Base-by-base conservation (phyloP, 768 basidiomycete genomes). In the Mycena rebaudengoi region DNA sequence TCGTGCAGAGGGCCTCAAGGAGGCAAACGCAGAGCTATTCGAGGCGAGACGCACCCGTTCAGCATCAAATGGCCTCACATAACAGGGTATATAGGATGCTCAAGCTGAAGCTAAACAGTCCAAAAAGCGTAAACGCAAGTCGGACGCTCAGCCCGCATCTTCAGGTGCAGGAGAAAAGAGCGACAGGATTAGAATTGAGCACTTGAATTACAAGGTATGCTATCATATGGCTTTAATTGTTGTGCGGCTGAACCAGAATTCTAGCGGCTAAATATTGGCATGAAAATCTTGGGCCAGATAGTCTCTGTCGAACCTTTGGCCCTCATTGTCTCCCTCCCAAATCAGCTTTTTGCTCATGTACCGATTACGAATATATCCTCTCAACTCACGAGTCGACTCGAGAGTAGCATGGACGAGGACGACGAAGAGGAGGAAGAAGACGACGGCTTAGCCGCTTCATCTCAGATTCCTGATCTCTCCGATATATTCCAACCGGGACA, bases 301-400 rank as follows among this genome's bases (percentile, higher is more conserved):
- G 84, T 94, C 68, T 86, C 91, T 26, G 86, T 99, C 53, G 88
- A 94, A 64, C 93, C 96, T 12, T 88, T 99, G 33, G 91, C 94
- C 44, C 85, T 99, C 62, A 85, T 99, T 60, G 82, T 99, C 28
- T 98, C 97, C 18, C 83, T 99, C n/a, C 97, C 98, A 18, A 94
- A 96, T 70, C 96, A 98, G 77, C 88, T 99, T 37, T 86, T 93
- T 68, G 98, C 87, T 10, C 95, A 99, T 77, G 84, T 99, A 32
- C 96, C 97, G 23, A 94, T 99, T 66, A 99, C 96, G 39, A 90
- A 96, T 75, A 85, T 99, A 60, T 93, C 95, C 14, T 77, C 86
- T 30, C 90, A 92, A 71, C 83, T 95, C 61, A 98, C 95, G 8
- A 69, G 76, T 28, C 80, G 85, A 20, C 82, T 99, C 28, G 91